phyloP scores from a whole-genome alignment of 305 asterid genomes.

The Solanum hybrid region DNA sequence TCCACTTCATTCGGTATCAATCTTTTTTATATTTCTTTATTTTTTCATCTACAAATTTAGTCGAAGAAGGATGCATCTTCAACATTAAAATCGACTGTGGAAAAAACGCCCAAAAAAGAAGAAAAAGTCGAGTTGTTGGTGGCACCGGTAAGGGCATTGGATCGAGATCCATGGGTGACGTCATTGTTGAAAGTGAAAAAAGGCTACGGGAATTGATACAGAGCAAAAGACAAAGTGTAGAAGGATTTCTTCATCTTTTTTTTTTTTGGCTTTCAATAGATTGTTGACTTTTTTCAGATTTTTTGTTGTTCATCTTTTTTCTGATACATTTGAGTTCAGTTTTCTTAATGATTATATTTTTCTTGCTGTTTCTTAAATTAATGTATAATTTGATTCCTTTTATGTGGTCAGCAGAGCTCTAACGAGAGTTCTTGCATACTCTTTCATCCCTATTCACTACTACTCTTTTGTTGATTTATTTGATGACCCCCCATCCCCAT shows the following conservation, averaged over 20 bases:
- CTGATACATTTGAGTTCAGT: not conserved
- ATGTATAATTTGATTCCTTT: not conserved
- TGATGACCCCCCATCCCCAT: not conserved
- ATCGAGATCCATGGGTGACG: not conserved
- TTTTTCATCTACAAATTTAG: not conserved
- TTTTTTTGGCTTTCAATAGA: not conserved
- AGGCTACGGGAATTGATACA: not conserved
- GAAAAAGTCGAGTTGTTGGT: not conserved
- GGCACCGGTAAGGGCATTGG: not conserved
- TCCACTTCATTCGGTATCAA: not conserved
- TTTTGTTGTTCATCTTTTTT: not conserved
- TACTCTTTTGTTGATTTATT: not conserved
- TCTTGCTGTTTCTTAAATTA: not conserved
- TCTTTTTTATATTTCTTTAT: not conserved
- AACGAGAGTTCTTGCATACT: not conserved
- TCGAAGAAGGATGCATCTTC: not conserved
- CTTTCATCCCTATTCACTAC: not conserved
- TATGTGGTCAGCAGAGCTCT: not conserved
- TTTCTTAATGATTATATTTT: not conserved
- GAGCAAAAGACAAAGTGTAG: not conserved
- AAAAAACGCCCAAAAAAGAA: not conserved
- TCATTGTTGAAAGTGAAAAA: not conserved
- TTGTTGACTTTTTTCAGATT: not conserved
- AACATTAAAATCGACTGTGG: not conserved
- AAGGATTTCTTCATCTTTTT: not conserved